Percentiles rank a stretch among this genome's conserved stretches.
Conservation (phyloP, 805 yeast genomes). For the Zygoascus bituminiphila region DNA sequence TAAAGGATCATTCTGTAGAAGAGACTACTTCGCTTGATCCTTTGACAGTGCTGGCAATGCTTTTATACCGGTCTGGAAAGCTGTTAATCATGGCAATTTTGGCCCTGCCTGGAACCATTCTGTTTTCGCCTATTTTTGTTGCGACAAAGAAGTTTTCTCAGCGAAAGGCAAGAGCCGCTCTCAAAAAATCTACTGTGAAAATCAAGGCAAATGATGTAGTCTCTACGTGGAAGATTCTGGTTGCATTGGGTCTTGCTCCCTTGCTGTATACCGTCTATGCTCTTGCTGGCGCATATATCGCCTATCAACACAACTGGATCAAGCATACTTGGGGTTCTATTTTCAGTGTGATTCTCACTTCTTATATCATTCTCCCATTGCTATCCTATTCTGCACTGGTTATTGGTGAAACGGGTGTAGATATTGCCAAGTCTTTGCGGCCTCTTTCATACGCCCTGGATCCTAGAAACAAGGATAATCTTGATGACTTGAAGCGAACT, state of each 20-base stretch:
- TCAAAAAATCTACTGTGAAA: slow-evolving; percentile 82
- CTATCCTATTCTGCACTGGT: slow-evolving; percentile 87
- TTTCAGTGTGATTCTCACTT: slow-evolving; percentile 34
- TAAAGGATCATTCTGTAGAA: slow-evolving; percentile 70
- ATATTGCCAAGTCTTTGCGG: slow-evolving; percentile 69
- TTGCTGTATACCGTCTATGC: slow-evolving; percentile 77
- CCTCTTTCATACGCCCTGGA: slow-evolving; percentile 54
- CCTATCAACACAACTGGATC: slow-evolving; percentile 25
- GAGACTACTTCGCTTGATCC: slow-evolving; percentile 40
- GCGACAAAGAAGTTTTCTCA: slow-evolving; percentile 67
- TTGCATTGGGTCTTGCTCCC: slow-evolving; percentile 85
- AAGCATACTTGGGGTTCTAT: slow-evolving; percentile 22
- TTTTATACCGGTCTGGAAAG: slow-evolving; percentile 47
- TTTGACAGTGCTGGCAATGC: slow-evolving; percentile 38
- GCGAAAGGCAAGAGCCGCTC: slow-evolving; percentile 65
- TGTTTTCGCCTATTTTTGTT: slow-evolving; percentile 83
- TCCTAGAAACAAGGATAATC: slow-evolving; percentile 31
- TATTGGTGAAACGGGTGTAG: slow-evolving; percentile 91
- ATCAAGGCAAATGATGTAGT: slow-evolving; percentile 88
- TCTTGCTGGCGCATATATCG: slow-evolving; percentile 30
- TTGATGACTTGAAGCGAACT: slow-evolving; percentile 47
- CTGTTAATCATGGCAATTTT: slow-evolving; percentile 49
- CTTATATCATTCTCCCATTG: slow-evolving; percentile 55
- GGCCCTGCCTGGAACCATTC: slow-evolving; percentile 79
- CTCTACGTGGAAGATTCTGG: slow-evolving; percentile 94